These are phyloP conservation scores for Dioszegia hungarica DNA, from an alignment of 768 basidiomycete genomes.

Conservation along the genomic window DNA sequence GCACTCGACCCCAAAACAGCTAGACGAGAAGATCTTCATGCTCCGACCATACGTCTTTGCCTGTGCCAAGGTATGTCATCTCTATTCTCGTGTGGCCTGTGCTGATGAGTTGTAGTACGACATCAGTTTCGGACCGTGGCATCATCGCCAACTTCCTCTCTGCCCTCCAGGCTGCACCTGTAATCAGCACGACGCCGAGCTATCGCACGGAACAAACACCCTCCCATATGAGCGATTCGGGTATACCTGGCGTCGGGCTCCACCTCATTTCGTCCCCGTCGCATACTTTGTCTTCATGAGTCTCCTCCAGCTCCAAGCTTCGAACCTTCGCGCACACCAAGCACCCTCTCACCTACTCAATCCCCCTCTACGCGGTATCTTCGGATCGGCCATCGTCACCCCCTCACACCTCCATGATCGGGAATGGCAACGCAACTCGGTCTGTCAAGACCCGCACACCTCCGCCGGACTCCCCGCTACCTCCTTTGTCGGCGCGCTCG, in stretches of 20 bases:
- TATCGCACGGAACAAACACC: constrained; percentile 27
- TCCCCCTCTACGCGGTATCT: too few relatives aligned
- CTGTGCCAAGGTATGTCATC: constrained; percentile 46
- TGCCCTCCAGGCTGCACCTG: constrained; percentile 19
- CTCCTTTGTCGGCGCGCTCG: constrained; percentile 26
- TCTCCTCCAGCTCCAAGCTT: constrained; percentile 40
- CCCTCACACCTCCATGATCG: too few relatives aligned
- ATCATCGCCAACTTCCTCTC: constrained; percentile 36
- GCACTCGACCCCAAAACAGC: constrained; percentile 34
- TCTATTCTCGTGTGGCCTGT: background rate
- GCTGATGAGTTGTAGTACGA: constrained; percentile 36
- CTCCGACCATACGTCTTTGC: constrained; percentile 52
- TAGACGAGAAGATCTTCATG: constrained; percentile 51
- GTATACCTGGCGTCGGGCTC: constrained; percentile 36
- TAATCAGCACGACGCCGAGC: constrained; percentile 21
- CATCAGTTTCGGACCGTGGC: constrained; percentile 41
- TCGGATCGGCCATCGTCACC: too few relatives aligned
- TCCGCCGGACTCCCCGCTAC: constrained; percentile 38
- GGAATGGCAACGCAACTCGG: constrained; percentile 41
- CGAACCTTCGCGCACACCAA: too few relatives aligned
- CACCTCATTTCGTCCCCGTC: constrained; percentile 33
- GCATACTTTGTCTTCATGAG: constrained; percentile 33
- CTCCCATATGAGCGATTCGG: constrained; percentile 40
- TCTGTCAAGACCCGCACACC: constrained; percentile 40
- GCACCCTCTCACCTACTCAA: too few relatives aligned